phyloP scores from a whole-genome alignment of 768 basidiomycete species.

The Hygrophoropsis aurantiaca region DNA sequence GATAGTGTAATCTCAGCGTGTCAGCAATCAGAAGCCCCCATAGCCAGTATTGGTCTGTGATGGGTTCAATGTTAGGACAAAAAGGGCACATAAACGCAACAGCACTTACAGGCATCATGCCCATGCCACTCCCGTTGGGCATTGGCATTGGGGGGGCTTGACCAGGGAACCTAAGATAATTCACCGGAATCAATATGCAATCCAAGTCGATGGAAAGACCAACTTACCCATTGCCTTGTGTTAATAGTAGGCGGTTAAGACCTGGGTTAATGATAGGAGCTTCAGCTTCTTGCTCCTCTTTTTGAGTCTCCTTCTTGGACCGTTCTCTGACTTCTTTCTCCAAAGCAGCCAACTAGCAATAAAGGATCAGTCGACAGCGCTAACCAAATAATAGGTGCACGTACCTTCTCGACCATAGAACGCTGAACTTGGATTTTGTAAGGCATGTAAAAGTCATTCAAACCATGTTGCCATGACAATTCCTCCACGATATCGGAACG shows the following conservation, averaged over 20 bases:
- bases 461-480: constrained; percentile 92
- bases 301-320: constrained; percentile 80
- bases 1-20: constrained; percentile 9
- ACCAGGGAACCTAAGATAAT: constrained; percentile 48
- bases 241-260: constrained; percentile 61
- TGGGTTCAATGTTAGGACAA: constrained; percentile 6
- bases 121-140: constrained; percentile 53
- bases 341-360: constrained; percentile 62
- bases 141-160: constrained; percentile 61
- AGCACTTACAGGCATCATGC: constrained; percentile 63
- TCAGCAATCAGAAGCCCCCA: constrained; percentile 36
- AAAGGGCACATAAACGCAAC: background rate
- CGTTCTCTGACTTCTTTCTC: constrained; percentile 91
- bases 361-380: constrained; percentile 10
- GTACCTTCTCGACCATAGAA: constrained; percentile 71
- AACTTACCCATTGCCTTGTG: constrained; percentile 66
- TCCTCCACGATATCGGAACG: constrained; percentile 92
- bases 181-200: constrained; percentile 7
- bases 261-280: constrained; percentile 89
- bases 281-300: constrained; percentile 87
- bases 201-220: background rate
- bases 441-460: constrained; percentile 98
- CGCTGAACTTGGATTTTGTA: constrained; percentile 89
- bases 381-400: constrained; percentile 6
- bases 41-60: constrained; percentile 66